Percentiles rank a stretch among this genome's conserved stretches.
Conservation (phyloP, 305 asterid genomes). For the Fraxinus nigra region DNA sequence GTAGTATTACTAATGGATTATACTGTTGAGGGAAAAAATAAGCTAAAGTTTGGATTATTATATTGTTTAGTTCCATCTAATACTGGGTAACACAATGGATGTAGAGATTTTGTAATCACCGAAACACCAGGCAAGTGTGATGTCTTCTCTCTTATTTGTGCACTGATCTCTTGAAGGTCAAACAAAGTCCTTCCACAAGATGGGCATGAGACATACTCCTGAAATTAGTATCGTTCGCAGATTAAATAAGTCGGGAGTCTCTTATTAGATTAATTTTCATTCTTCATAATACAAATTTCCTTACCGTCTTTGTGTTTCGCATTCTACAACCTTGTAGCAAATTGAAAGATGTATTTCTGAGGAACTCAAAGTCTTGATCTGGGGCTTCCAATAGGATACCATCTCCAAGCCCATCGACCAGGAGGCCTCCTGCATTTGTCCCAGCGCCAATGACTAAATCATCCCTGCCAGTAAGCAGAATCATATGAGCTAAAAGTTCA, state of each 20-base stretch:
- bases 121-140: constrained; percentile 99
- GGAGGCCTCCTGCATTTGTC: constrained; percentile 81
- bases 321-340: constrained; percentile 98
- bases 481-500: constrained; percentile 10
- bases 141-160: constrained; percentile 92
- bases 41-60: not conserved
- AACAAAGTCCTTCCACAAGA: constrained; percentile 97
- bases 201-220: constrained; percentile 99
- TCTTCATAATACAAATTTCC: constrained; percentile 17
- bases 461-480: constrained; percentile 53
- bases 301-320: constrained; percentile 97
- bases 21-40: not conserved
- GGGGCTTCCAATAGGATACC: constrained; percentile 89
- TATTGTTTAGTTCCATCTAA: not conserved
- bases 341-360: constrained; percentile 90
- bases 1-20: not conserved
- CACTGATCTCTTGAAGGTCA: constrained; percentile 98
- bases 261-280: not conserved
- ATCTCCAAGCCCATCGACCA: constrained; percentile 98
- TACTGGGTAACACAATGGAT: not conserved
- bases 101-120: constrained; percentile 40
- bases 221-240: constrained; percentile 21
- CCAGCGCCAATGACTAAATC: constrained; percentile 95
- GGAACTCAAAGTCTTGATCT: constrained; percentile 81
- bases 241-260: not conserved